Percentiles rank a stretch among this genome's conserved stretches.
Evolutionary conservation across 495 filamentous ascomycete species (phyloP).

Genomic region (Hyphodiscus hymeniophilus): DNA sequence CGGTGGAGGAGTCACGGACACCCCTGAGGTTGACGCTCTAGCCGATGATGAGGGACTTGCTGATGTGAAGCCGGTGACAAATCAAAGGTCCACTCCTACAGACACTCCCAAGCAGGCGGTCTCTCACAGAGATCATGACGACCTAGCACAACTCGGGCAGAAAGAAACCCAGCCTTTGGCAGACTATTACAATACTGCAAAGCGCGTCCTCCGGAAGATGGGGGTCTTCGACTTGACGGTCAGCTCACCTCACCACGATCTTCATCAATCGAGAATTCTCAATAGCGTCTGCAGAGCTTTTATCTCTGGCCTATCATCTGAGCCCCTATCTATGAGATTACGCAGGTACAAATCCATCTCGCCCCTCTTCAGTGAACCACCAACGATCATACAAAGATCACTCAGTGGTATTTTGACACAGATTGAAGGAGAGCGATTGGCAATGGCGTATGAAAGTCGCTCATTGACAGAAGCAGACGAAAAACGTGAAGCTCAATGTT

Average conservation of each 20-base stretch:
- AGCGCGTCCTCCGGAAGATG: slow-evolving; percentile 35
- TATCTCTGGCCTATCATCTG: slow-evolving; percentile 38
- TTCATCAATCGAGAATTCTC: slow-evolving; percentile 32
- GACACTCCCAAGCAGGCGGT: not conserved
- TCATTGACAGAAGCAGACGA: slow-evolving; percentile 26
- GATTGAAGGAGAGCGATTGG: slow-evolving; percentile 40
- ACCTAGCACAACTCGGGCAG: slow-evolving; percentile 30
- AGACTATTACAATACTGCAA: slow-evolving; percentile 35
- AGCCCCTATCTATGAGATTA: slow-evolving; percentile 29
- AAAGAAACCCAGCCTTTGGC: slow-evolving; percentile 27
- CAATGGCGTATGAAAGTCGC: slow-evolving; percentile 35
- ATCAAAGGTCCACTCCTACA: not conserved
- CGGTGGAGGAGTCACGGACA: slow-evolving; percentile 32
- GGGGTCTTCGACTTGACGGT: slow-evolving; percentile 38
- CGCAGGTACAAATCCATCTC: slow-evolving; percentile 31
- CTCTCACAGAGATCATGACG: slow-evolving; percentile 23
- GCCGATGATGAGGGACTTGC: slow-evolving; percentile 9
- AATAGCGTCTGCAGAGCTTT: slow-evolving; percentile 40
- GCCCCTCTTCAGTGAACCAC: slow-evolving; percentile 15
- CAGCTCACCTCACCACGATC: slow-evolving; percentile 27
- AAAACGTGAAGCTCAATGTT: slow-evolving; percentile 27
- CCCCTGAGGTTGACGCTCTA: slow-evolving; percentile 18
- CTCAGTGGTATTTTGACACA: slow-evolving; percentile 38
- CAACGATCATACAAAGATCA: slow-evolving; percentile 27
- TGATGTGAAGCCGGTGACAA: not conserved